These are phyloP conservation scores for Musa balbisiana DNA, from an alignment of 202 grass and related monocot species.

Conservation along the genomic window DNA sequence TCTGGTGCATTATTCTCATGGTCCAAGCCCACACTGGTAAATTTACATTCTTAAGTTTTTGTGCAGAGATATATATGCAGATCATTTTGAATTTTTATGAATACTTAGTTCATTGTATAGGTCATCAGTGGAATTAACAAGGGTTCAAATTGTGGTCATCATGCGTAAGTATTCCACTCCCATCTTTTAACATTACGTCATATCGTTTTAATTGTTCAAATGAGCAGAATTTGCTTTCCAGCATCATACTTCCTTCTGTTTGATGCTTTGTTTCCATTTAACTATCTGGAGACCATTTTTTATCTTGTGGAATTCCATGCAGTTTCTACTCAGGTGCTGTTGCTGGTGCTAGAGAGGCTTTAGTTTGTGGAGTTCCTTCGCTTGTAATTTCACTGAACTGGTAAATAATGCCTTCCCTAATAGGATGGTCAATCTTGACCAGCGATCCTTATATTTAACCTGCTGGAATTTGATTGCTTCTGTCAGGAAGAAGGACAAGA, in stretches of 20 bases:
- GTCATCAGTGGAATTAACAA: constrained; percentile 52
- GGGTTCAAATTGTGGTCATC: constrained; percentile 39
- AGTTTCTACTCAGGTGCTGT: constrained; percentile 48
- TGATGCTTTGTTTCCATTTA: background rate
- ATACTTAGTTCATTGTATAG: constrained; percentile 18
- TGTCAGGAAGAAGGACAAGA: constrained; percentile 38
- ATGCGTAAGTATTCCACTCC: constrained; percentile 25
- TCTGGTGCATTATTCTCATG: constrained; percentile 41
- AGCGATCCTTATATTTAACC: background rate
- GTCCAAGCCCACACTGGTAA: constrained; percentile 41
- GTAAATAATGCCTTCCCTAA: constrained; percentile 13
- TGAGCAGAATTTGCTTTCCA: background rate
- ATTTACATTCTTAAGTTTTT: background rate
- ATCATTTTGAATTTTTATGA: background rate
- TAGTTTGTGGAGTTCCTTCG: constrained; percentile 35
- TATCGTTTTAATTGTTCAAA: background rate
- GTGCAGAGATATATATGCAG: background rate
- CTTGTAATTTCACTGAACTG: constrained; percentile 42
- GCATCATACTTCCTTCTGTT: background rate
- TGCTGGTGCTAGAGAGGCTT: constrained; percentile 45
- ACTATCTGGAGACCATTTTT: background rate
- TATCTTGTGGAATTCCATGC: background rate
- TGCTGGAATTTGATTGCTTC: constrained; percentile 7
- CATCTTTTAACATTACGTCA: background rate
- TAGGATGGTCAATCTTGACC: constrained; percentile 3